Percentiles rank a stretch among this genome's conserved stretches.
phyloP scores from a whole-genome alignment of 345 rosid species.

The Acer negundo region DNA sequence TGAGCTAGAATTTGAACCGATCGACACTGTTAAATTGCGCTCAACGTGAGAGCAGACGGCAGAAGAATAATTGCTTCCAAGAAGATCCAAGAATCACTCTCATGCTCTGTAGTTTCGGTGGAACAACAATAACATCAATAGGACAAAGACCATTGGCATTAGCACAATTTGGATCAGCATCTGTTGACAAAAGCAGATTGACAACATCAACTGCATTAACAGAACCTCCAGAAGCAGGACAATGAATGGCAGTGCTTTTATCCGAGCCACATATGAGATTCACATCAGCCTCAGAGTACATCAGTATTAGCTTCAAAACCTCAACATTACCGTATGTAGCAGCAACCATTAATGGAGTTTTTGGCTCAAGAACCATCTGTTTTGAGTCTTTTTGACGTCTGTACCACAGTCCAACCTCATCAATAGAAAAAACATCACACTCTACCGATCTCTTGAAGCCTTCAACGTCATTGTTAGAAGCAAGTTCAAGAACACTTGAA shows the following conservation, averaged over 20 bases:
- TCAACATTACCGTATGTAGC: conserved; percentile 54
- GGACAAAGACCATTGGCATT: conserved; percentile 59
- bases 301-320: conserved; percentile 38
- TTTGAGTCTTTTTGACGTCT: conserved; percentile 43
- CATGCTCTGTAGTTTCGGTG: conserved; percentile 41
- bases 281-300: conserved; percentile 31
- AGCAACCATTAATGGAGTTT: conserved; percentile 76
- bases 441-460: conserved; percentile 32
- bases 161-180: conserved; percentile 47
- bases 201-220: too few species aligned
- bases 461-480: conserved; percentile 48
- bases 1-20: conserved; percentile 28
- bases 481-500: conserved; percentile 45
- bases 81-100: conserved; percentile 43
- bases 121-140: conserved; percentile 54
- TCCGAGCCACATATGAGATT: conserved; percentile 52
- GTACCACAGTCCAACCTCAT: conserved; percentile 46
- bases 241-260: conserved; percentile 71
- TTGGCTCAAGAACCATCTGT: conserved; percentile 45
- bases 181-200: conserved; percentile 40
- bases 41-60: conserved; percentile 16
- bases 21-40: conserved; percentile 27
- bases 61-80: conserved; percentile 18
- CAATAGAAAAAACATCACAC: conserved; percentile 29
- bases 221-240: conserved; percentile 75